Conservation (phyloP, 2,329 filamentous ascomycete species). For the Knufia fluminis region DNA sequence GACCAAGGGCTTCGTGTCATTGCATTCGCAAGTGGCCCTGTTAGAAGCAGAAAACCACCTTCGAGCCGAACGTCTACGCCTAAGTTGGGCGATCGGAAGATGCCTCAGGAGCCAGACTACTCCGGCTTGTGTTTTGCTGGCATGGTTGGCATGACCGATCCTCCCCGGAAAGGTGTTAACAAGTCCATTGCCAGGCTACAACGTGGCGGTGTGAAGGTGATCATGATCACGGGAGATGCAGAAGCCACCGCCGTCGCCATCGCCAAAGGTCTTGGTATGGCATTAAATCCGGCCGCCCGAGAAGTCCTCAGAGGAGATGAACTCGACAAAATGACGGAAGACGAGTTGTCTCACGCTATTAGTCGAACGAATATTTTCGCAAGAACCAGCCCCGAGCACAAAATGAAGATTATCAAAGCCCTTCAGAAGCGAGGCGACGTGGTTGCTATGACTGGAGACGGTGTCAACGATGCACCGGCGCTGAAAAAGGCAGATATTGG, state of each 20-base stretch:
- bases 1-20: conserved; percentile 81
- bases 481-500: conserved; percentile 97
- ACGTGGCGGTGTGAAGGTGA: conserved; percentile 89
- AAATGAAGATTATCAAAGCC: conserved; percentile 90
- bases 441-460: conserved; percentile 97
- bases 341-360: conserved; percentile 75
- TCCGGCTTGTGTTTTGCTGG: conserved; percentile 80
- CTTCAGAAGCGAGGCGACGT: conserved; percentile 90
- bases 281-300: conserved; percentile 50
- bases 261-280: conserved; percentile 90
- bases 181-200: conserved; percentile 82
- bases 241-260: conserved; percentile 93
- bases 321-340: conserved; percentile 82
- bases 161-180: conserved; percentile 80
- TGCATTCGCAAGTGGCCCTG: conserved; percentile 79
- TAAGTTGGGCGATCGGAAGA: conserved; percentile 23
- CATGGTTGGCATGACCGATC: conserved; percentile 94
- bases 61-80: conserved; percentile 47
- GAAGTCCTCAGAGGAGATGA: conserved; percentile 79
- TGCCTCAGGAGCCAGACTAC: conserved; percentile 60
- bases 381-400: conserved; percentile 92
- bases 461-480: conserved; percentile 94
- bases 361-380: conserved; percentile 89
- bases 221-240: conserved; percentile 98
- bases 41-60: conserved; percentile 37